A percentile compares a stretch with the other conserved stretches of the same genome.
Evolutionary conservation across 2,329 filamentous ascomycete genomes (phyloP).

Genomic region (Cladosporium sp.): DNA sequence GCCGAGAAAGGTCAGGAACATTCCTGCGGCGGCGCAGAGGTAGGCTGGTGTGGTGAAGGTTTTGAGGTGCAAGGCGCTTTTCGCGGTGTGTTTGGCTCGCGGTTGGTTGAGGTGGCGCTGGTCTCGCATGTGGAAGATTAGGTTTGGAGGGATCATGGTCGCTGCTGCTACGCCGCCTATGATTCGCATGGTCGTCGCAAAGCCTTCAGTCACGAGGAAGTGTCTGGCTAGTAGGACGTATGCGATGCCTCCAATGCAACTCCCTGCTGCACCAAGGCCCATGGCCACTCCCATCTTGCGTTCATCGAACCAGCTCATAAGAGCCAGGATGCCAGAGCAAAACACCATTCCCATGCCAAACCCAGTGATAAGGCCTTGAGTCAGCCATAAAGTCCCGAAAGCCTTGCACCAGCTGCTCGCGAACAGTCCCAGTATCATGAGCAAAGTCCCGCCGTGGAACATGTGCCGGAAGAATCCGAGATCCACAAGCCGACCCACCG

Average conservation of each 20-base stretch:
- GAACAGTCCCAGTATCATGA: constrained; percentile 35
- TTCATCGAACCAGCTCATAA: constrained; percentile 41
- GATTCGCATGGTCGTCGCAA: constrained; percentile 36
- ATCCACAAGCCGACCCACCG: constrained; percentile 37
- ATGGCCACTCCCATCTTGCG: constrained; percentile 39
- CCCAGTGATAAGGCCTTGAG: constrained; percentile 40
- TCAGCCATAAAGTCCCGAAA: constrained; percentile 34
- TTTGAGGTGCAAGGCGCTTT: not conserved
- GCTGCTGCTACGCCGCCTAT: constrained; percentile 26
- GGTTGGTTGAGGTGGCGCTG: constrained; percentile 18
- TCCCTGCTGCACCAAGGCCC: constrained; percentile 38
- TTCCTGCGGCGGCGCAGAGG: constrained; percentile 32
- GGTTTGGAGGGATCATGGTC: constrained; percentile 32
- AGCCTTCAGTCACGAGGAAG: constrained; percentile 37
- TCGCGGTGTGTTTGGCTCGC: not conserved
- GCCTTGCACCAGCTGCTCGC: constrained; percentile 30
- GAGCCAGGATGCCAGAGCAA: constrained; percentile 34
- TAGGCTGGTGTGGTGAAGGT: constrained; percentile 25
- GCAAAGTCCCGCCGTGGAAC: constrained; percentile 35
- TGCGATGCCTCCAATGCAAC: constrained; percentile 40
- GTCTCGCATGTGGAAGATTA: constrained; percentile 28
- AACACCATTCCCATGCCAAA: constrained; percentile 39
- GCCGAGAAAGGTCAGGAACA: constrained; percentile 39
- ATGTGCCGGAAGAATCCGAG: constrained; percentile 36
- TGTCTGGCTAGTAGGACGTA: constrained; percentile 38